phyloP scores from a whole-genome alignment of 495 filamentous ascomycete species.

The Astrothelium macrocarpum region DNA sequence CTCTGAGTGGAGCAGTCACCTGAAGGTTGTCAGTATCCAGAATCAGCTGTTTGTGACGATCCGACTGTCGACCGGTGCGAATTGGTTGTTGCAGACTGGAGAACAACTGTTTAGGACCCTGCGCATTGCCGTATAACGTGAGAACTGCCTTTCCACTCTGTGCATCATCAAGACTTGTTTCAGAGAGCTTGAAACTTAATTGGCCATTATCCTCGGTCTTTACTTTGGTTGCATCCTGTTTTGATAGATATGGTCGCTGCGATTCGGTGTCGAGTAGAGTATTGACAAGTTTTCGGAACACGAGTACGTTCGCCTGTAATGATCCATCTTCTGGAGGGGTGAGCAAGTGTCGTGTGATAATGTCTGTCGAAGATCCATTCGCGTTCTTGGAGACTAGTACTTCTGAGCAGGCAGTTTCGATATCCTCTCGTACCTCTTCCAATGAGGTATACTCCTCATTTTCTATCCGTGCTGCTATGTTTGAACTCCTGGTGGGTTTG shows the following conservation, averaged over 20 bases:
- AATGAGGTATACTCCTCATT: slow-evolving; percentile 13
- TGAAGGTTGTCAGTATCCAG: slow-evolving; percentile 12
- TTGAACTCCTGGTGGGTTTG: background rate
- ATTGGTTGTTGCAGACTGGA: slow-evolving; percentile 60
- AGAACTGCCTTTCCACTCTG: slow-evolving; percentile 40
- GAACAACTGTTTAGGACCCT: slow-evolving; percentile 66
- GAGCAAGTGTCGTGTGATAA: slow-evolving; percentile 9
- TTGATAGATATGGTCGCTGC: background rate
- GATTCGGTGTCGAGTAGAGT: background rate
- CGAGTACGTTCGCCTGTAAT: background rate
- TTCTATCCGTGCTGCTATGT: slow-evolving; percentile 15
- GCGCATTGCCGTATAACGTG: slow-evolving; percentile 62
- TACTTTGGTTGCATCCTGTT: background rate
- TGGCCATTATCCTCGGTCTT: background rate
- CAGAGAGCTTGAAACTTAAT: background rate
- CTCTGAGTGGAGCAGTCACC: slow-evolving; percentile 39
- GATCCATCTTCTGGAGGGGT: background rate
- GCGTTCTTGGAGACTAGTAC: slow-evolving; percentile 9
- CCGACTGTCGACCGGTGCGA: slow-evolving; percentile 22
- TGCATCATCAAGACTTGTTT: background rate
- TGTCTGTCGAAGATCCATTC: background rate
- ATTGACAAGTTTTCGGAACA: slow-evolving; percentile 16
- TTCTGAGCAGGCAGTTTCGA: slow-evolving; percentile 10
- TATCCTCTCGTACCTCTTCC: slow-evolving; percentile 12
- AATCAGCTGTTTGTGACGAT: slow-evolving; percentile 31